Conservation (phyloP, 2,329 filamentous ascomycete genomes). For the Aureobasidium vineae region DNA sequence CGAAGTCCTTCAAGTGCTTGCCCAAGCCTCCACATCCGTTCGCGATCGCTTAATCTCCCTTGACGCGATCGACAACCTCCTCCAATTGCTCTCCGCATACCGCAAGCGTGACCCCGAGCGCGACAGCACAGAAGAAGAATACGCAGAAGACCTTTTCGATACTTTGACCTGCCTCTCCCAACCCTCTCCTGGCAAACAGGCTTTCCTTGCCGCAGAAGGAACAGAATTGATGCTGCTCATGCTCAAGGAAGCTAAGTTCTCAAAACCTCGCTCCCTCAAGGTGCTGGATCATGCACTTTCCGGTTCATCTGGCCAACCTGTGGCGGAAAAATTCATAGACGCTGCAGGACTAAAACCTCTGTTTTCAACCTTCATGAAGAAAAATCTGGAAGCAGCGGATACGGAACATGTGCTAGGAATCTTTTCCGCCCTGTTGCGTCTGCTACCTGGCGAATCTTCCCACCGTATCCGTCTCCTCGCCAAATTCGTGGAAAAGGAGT, state of each 20-base stretch:
- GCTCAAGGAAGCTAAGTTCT: conserved; percentile 82
- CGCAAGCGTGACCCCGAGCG: conserved; percentile 81
- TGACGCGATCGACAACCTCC: conserved; percentile 73
- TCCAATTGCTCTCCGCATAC: conserved; percentile 82
- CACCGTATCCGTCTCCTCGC: conserved; percentile 79
- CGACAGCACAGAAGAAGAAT: conserved; percentile 88
- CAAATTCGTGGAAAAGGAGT: conserved; percentile 95
- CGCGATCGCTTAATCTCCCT: conserved; percentile 57
- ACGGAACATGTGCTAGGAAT: conserved; percentile 82
- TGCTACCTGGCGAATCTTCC: conserved; percentile 73
- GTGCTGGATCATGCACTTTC: conserved; percentile 79
- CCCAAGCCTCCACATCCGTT: conserved; percentile 70
- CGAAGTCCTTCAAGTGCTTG: conserved; percentile 84
- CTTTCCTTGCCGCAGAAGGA: conserved; percentile 86
- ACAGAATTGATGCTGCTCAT: conserved; percentile 90
- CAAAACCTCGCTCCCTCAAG: conserved; percentile 74
- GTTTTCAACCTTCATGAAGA: conserved; percentile 89
- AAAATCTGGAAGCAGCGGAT: conserved; percentile 65
- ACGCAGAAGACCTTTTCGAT: conserved; percentile 91
- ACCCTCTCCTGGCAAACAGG: conserved; percentile 69
- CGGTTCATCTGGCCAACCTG: conserved; percentile 53
- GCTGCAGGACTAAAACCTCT: conserved; percentile 79
- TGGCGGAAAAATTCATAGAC: conserved; percentile 76
- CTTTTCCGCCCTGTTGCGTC: conserved; percentile 76
- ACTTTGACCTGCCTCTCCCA: conserved; percentile 77